These are phyloP conservation scores for Ophiostoma triangulosporum DNA, from an alignment of 2,329 filamentous ascomycete genomes.

Conservation along the genomic window DNA sequence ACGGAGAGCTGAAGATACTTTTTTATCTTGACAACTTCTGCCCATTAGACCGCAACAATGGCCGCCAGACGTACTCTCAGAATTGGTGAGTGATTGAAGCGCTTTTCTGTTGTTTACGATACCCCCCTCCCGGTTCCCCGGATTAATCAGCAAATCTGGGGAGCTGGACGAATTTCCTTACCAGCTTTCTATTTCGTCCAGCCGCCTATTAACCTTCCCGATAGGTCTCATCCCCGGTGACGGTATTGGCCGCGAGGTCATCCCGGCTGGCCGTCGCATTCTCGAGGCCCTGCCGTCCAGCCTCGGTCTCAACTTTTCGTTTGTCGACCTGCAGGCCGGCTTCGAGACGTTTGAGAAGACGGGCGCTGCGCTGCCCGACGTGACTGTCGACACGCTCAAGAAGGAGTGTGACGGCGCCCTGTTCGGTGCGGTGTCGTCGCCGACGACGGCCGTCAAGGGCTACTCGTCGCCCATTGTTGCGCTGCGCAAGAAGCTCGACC, in stretches of 20 bases:
- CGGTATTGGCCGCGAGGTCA: conserved; percentile 96
- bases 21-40: neutral
- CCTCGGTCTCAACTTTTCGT: conserved; percentile 86
- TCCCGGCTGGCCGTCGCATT: conserved; percentile 80
- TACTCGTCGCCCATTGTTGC: conserved; percentile 96
- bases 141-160: neutral
- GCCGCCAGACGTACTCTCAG: conserved; percentile 46
- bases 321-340: conserved; percentile 82
- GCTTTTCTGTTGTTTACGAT: neutral
- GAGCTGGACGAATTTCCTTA: neutral
- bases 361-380: conserved; percentile 75
- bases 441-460: conserved; percentile 76
- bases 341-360: conserved; percentile 89
- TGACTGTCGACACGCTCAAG: conserved; percentile 79
- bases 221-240: conserved; percentile 91
- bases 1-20: neutral
- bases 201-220: neutral
- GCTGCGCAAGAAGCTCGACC: conserved; percentile 83
- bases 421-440: conserved; percentile 91
- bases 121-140: neutral
- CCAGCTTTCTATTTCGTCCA: neutral
- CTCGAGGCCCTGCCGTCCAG: conserved; percentile 88
- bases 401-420: conserved; percentile 89
- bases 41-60: conserved; percentile 32
- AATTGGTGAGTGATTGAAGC: conserved; percentile 39